Evolutionary conservation across 305 asterid species (phyloP).

Genomic region (Fraxinus velutina): DNA sequence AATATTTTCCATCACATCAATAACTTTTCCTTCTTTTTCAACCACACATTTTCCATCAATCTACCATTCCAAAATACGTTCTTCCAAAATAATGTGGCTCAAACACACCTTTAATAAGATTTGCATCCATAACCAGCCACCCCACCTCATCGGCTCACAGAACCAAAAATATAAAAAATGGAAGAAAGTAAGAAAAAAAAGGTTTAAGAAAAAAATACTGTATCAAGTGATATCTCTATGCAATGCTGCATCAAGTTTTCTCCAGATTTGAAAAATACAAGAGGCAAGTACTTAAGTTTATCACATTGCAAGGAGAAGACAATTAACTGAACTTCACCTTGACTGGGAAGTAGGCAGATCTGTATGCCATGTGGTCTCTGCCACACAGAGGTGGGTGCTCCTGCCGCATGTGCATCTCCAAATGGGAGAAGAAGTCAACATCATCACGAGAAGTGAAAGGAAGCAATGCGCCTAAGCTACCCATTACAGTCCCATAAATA

Average conservation of each 20-base stretch:
- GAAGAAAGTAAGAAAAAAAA: background rate
- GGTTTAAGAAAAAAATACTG: background rate
- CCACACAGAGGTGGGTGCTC: conserved; percentile 96
- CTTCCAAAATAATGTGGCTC: too few relatives aligned
- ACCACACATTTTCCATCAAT: too few relatives aligned
- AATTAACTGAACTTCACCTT: conserved; percentile 50
- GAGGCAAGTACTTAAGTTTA: background rate
- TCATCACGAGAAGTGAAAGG: conserved; percentile 94
- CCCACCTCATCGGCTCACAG: background rate
- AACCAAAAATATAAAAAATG: background rate
- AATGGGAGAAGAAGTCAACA: conserved; percentile 92
- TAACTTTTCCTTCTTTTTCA: too few relatives aligned
- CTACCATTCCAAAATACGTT: too few relatives aligned
- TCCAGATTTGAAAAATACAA: background rate
- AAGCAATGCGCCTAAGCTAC: conserved; percentile 90
- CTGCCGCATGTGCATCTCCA: conserved; percentile 99
- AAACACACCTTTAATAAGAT: background rate
- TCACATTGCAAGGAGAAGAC: background rate
- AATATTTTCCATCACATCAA: too few relatives aligned
- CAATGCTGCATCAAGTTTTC: background rate
- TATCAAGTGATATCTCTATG: background rate
- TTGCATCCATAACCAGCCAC: background rate
- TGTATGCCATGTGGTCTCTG: conserved; percentile 95
- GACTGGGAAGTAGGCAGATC: conserved; percentile 94
- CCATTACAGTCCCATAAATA: conserved; percentile 91